Conservation (phyloP, 495 filamentous ascomycete species). For the Penicillium egyptiacum region DNA sequence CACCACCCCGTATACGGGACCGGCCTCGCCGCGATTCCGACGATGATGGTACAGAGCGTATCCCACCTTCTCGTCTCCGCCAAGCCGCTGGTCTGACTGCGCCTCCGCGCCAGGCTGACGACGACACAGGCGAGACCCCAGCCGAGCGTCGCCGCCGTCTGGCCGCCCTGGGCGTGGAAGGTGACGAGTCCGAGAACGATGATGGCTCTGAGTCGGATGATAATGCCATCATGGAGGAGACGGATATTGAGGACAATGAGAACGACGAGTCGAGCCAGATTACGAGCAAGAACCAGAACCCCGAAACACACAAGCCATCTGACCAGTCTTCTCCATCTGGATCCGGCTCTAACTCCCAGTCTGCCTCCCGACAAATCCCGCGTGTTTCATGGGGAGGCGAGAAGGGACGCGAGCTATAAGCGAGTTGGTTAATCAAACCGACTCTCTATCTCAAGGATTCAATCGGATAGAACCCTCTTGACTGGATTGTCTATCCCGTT, state of each 20-base stretch:
- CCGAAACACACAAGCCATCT: conserved; percentile 32
- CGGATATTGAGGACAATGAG: conserved; percentile 34
- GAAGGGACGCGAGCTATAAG: conserved; percentile 26
- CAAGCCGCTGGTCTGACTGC: conserved; percentile 37
- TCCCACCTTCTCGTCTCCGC: conserved; percentile 47
- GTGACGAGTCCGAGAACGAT: conserved; percentile 60
- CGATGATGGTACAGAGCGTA: conserved; percentile 58
- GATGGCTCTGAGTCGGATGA: conserved; percentile 35
- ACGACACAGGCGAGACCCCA: conserved; percentile 68
- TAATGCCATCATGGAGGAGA: conserved; percentile 18
- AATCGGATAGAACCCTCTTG: neutral
- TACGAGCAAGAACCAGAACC: conserved; percentile 30
- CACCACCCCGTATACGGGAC: conserved; percentile 26
- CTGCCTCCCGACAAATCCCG: conserved; percentile 21
- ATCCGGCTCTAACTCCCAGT: conserved; percentile 16
- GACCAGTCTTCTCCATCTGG: conserved; percentile 19
- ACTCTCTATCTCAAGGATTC: neutral
- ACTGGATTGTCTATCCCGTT: neutral
- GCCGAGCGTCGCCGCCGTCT: conserved; percentile 81
- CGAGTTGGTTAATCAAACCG: neutral
- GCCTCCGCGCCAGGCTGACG: conserved; percentile 30
- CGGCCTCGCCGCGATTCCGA: conserved; percentile 51
- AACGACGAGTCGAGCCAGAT: conserved; percentile 18
- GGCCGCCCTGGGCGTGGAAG: conserved; percentile 73
- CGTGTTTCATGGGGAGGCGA: conserved; percentile 33